phyloP scores from a whole-genome alignment of 2,329 filamentous ascomycete genomes.

The Hypomyces rosellus region DNA sequence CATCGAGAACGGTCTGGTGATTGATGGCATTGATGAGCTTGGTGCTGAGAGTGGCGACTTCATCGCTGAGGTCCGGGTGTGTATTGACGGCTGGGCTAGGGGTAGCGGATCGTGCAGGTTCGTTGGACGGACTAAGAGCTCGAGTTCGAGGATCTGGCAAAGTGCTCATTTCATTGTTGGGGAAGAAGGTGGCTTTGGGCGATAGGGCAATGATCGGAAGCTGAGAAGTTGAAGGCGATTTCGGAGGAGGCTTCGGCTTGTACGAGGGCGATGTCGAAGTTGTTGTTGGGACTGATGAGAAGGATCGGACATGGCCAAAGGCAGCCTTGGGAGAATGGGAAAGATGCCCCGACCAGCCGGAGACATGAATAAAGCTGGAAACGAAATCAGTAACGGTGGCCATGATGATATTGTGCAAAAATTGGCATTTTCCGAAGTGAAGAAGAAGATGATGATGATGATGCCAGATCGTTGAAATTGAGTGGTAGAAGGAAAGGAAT shows the following conservation, averaged over 20 bases:
- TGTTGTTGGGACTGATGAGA: conserved; percentile 43
- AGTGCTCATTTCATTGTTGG: conserved; percentile 60
- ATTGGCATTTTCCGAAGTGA: not conserved
- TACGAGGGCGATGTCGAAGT: conserved; percentile 22
- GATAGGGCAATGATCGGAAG: conserved; percentile 34
- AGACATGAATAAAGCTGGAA: conserved; percentile 46
- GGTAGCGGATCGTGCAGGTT: conserved; percentile 20
- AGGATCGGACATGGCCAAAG: conserved; percentile 46
- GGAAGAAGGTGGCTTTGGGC: conserved; percentile 34
- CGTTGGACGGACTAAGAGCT: conserved; percentile 39
- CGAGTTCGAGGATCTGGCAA: conserved; percentile 58
- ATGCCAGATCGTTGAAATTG: not conserved
- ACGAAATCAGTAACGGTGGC: conserved; percentile 14
- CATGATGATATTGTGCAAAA: conserved; percentile 12
- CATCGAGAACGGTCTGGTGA: conserved; percentile 86
- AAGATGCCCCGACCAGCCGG: conserved; percentile 45
- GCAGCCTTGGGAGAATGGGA: conserved; percentile 28
- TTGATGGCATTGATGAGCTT: conserved; percentile 98
- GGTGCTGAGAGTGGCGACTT: conserved; percentile 85
- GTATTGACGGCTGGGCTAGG: conserved; percentile 21
- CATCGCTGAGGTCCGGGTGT: conserved; percentile 55
- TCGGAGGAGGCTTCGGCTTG: conserved; percentile 32
- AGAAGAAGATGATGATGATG: not conserved
- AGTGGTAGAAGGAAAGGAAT: conserved; percentile 5
- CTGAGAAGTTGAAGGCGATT: conserved; percentile 31